These are phyloP conservation scores for Colletotrichum higginsianum DNA, from an alignment of 2,329 filamentous ascomycete species.

Conservation along the genomic window DNA sequence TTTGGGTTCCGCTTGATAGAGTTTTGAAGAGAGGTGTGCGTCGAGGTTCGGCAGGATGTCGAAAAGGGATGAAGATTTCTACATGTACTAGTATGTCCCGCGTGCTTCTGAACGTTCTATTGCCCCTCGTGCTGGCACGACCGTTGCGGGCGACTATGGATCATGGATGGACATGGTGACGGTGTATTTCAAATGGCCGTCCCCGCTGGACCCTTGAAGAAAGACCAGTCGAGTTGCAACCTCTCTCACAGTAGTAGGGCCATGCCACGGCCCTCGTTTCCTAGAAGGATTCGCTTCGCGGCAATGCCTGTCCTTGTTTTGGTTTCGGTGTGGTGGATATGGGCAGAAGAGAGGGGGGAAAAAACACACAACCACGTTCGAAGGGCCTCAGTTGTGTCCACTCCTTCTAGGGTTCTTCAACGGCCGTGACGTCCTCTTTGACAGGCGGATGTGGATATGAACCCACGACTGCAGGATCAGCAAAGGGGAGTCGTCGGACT, in stretches of 20 bases:
- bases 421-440: constrained; percentile 14
- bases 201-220: constrained; percentile 21
- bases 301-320: constrained; percentile 20
- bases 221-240: background rate
- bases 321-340: constrained; percentile 11
- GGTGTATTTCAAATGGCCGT: constrained; percentile 25
- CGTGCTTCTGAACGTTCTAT: constrained; percentile 18
- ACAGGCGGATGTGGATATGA: constrained; percentile 1
- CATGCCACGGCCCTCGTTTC: constrained; percentile 7
- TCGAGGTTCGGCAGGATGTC: constrained; percentile 6
- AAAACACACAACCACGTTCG: background rate
- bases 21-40: background rate
- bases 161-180: constrained; percentile 1
- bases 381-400: background rate
- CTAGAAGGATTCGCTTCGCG: constrained; percentile 10
- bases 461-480: background rate
- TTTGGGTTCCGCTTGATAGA: constrained; percentile 5
- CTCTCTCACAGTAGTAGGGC: constrained; percentile 17
- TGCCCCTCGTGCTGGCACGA: constrained; percentile 23
- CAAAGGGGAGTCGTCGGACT: background rate
- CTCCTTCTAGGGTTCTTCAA: background rate
- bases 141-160: constrained; percentile 13
- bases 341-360: background rate
- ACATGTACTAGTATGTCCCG: constrained; percentile 4
- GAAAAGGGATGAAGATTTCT: constrained; percentile 23